Evolutionary conservation across 1,139 yeast genomes (phyloP), one percentile per base, ranked within the genome.

Genomic region (Pichia sp.): DNA sequence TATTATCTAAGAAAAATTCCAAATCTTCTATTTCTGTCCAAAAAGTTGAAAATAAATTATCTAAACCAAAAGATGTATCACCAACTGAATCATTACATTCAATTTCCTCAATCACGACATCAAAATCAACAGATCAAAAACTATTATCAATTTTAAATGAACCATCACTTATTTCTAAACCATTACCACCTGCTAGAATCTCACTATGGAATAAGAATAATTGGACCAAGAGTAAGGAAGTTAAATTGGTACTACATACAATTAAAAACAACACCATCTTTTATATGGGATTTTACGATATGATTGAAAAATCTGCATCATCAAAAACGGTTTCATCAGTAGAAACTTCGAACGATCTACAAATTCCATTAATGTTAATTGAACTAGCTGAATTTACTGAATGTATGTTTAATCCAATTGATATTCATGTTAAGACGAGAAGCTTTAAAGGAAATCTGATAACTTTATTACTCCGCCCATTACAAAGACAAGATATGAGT

Each of bases 361-460:
- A n/a, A 1, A 16, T 22, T 3, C 49, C 51, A 20, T 8, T 36
- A 6, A 8, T 33, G 33, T 45, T 37, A 45, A 47, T 44, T 12
- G 54, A 42, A 37, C 47, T 37, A 35, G 42, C 31, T n/a, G 23
- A 33, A 11, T 25, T 24, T 4, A 42, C 39, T 40, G 55, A 46
- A 45, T 56, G 42, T 41, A 45, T 40, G 29, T 30, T 58, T 3
- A 51, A 56, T 25, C 43, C 60, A 2, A 37, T 54, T 24, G 65
- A 58, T 38, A 37, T 62, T 16, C 64, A 61, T 23, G 25, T 60
- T 5, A 53, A 43, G 25, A 47, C 59, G 10, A 53, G 50, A 30
- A 49, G 51, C 28, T 52, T 55, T 30, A 52, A 55, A 5, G 56
- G 64, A 38, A 30, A 44, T 6, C 37, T 45, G 8, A 34, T 52